phyloP scores from a whole-genome alignment of 1,284 basidiomycete species.

The Rhodofomes roseus region DNA sequence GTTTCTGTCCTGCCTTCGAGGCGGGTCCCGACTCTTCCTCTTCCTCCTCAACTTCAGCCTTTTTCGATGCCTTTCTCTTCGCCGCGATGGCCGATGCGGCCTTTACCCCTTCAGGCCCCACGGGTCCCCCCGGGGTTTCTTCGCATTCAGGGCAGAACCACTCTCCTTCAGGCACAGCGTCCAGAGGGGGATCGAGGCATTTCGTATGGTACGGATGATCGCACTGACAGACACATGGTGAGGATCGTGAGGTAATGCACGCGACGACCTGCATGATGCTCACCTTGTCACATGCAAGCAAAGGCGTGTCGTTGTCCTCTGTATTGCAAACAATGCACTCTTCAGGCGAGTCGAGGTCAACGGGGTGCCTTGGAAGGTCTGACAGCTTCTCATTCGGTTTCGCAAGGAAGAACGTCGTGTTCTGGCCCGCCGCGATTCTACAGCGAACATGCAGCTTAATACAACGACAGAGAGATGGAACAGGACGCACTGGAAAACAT shows the following conservation, averaged over 20 bases:
- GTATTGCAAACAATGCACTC: conserved; percentile 71
- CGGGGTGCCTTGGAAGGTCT: conserved; percentile 73
- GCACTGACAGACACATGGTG: conserved; percentile 49
- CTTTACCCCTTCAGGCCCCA: conserved; percentile 25
- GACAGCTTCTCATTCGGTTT: conserved; percentile 65
- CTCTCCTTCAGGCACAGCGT: conserved; percentile 80
- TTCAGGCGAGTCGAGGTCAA: conserved; percentile 65
- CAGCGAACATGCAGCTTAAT: neutral
- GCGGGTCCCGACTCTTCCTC: conserved; percentile 20
- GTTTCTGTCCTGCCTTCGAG: conserved; percentile 27
- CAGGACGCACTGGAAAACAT: conserved; percentile 68
- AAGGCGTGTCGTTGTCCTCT: conserved; percentile 60
- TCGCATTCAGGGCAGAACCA: conserved; percentile 86
- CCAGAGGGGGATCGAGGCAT: conserved; percentile 79
- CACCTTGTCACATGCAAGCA: conserved; percentile 86
- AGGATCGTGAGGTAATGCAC: too few species aligned
- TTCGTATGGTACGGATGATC: conserved; percentile 85
- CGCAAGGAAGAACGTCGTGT: conserved; percentile 81
- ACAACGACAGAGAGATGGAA: neutral
- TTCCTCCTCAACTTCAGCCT: conserved; percentile 14
- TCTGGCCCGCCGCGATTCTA: conserved; percentile 82
- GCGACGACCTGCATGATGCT: conserved; percentile 13
- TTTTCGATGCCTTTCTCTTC: neutral
- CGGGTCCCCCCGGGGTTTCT: conserved; percentile 31
- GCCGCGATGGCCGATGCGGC: conserved; percentile 12